phyloP scores from a whole-genome alignment of 1,139 yeast species.

The Sugiyamaella grinbergsii region DNA sequence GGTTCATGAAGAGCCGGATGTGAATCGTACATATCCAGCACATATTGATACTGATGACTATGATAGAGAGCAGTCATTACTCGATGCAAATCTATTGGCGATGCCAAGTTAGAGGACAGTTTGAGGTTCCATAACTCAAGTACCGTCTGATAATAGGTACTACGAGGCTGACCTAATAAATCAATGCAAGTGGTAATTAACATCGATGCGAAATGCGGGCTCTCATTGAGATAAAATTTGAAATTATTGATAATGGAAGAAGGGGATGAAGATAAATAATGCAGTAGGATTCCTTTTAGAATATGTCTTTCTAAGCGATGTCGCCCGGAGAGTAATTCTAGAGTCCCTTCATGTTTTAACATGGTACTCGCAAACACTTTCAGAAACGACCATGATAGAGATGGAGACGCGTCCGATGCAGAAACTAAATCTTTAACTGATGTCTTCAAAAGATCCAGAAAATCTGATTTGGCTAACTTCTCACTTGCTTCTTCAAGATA shows the following conservation, averaged over 20 bases:
- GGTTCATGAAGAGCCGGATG: constrained; percentile 38
- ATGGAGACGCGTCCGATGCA: too few species aligned
- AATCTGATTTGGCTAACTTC: constrained; percentile 5
- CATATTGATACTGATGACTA: constrained; percentile 48
- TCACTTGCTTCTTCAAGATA: constrained; percentile 12
- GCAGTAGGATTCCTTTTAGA: constrained; percentile 15
- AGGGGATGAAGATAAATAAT: constrained; percentile 7
- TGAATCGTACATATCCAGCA: constrained; percentile 46
- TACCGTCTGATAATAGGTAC: constrained; percentile 10
- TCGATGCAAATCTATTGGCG: constrained; percentile 33
- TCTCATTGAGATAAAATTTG: neutral
- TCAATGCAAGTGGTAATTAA: constrained; percentile 30
- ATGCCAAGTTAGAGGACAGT: constrained; percentile 19
- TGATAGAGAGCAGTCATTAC: constrained; percentile 50
- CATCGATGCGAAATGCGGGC: constrained; percentile 17
- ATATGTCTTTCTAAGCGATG: constrained; percentile 26
- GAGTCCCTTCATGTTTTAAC: constrained; percentile 13
- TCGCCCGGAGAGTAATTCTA: constrained; percentile 21
- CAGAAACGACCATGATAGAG: constrained; percentile 4
- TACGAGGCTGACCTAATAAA: constrained; percentile 18
- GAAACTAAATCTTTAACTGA: neutral
- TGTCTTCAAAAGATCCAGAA: constrained; percentile 2
- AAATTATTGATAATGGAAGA: constrained; percentile 5
- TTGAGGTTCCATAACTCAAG: constrained; percentile 29
- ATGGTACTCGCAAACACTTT: constrained; percentile 37